Conservation (phyloP, 2,329 filamentous ascomycete genomes). For the Calonectria pteridis region DNA sequence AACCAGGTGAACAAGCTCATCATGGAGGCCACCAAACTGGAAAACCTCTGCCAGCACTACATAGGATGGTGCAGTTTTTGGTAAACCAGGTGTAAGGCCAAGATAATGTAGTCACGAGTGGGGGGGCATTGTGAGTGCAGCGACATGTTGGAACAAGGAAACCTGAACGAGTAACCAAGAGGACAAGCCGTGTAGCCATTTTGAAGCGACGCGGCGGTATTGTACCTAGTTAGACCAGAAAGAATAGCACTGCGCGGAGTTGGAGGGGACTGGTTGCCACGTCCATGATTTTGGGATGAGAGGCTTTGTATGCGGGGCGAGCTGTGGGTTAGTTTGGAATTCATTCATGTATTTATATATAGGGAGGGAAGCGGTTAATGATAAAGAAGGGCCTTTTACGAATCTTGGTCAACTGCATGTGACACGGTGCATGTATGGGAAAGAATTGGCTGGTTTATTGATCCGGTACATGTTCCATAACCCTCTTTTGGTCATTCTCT, state of each 20-base stretch:
- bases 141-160: neutral
- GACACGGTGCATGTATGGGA: neutral
- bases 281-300: slow-evolving; percentile 30
- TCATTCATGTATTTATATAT: slow-evolving; percentile 31
- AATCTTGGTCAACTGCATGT: neutral
- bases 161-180: neutral
- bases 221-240: slow-evolving; percentile 12
- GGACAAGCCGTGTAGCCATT: neutral
- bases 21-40: slow-evolving; percentile 93
- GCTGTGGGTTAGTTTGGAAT: neutral
- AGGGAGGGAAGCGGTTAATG: slow-evolving; percentile 15
- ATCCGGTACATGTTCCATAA: neutral
- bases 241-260: slow-evolving; percentile 34
- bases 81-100: slow-evolving; percentile 60
- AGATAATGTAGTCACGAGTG: neutral
- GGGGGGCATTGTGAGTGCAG: neutral
- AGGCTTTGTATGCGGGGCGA: slow-evolving; percentile 14
- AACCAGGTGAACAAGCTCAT: slow-evolving; percentile 95
- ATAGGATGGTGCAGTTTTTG: slow-evolving; percentile 99
- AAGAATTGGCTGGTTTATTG: neutral
- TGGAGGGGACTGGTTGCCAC: slow-evolving; percentile 22
- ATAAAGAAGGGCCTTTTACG: neutral
- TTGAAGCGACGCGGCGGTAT: slow-evolving; percentile 5
- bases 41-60: slow-evolving; percentile 98
- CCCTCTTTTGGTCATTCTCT: neutral